Evolutionary conservation across 2,329 filamentous ascomycete species (phyloP).

Genomic region (Talaromyces sp.): DNA sequence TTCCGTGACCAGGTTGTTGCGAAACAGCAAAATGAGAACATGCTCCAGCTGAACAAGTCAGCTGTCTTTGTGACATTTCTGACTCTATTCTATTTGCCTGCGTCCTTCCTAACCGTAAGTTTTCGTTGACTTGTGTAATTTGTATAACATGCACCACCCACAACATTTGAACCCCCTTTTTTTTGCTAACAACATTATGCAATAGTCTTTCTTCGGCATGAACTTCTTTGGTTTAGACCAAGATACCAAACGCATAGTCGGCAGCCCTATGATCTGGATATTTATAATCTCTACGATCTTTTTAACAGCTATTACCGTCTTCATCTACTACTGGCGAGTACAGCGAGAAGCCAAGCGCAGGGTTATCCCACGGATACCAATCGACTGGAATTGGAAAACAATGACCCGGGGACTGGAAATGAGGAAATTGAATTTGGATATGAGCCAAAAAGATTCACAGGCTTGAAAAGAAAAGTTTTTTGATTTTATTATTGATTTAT

Average conservation of each 20-base stretch:
- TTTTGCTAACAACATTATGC: not conserved
- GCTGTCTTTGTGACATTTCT: conserved; percentile 14
- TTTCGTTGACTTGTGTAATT: not conserved
- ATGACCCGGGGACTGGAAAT: conserved; percentile 3
- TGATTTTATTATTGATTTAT: conserved; percentile 15
- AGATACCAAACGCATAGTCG: conserved; percentile 23
- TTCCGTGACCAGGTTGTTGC: conserved; percentile 17
- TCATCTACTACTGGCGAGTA: conserved; percentile 16
- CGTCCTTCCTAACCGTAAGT: conserved; percentile 11
- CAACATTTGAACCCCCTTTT: not conserved
- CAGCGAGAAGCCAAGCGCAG: conserved; percentile 17
- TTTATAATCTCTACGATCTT: conserved; percentile 27
- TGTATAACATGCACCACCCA: not conserved
- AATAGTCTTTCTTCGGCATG: conserved; percentile 38
- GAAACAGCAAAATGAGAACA: conserved; percentile 20
- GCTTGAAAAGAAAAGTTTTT: conserved; percentile 1
- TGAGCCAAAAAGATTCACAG: not conserved
- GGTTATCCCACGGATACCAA: not conserved
- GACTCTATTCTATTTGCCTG: conserved; percentile 10
- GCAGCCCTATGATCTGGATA: conserved; percentile 37
- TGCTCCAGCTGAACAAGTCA: conserved; percentile 22
- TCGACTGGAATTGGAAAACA: conserved; percentile 3
- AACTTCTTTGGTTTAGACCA: conserved; percentile 36
- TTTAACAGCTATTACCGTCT: conserved; percentile 29
- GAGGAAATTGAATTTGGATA: not conserved